A percentile compares a stretch with the other conserved stretches of the same genome.
These are phyloP conservation scores for Candida glucosophila DNA, from an alignment of 1,139 yeast genomes.

Conservation along the genomic window DNA sequence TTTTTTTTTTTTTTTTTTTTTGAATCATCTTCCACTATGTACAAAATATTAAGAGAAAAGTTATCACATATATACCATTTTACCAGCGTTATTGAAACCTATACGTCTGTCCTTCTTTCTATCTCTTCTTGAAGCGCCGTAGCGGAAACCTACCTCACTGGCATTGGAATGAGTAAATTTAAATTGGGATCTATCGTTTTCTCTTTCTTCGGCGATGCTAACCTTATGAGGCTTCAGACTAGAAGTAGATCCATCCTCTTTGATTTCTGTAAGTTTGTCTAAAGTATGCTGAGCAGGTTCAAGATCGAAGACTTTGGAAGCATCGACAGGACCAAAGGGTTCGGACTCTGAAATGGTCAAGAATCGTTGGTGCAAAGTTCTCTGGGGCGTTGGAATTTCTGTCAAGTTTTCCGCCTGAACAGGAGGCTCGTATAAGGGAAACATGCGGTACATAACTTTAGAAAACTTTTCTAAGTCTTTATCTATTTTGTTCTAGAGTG, in stretches of 20 bases:
- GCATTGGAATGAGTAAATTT: conserved; percentile 69
- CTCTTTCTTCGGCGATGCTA: conserved; percentile 40
- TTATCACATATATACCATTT: conserved; percentile 30
- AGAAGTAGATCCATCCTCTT: conserved; percentile 24
- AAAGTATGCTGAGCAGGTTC: conserved; percentile 80
- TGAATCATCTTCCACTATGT: conserved; percentile 5
- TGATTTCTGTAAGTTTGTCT: conserved; percentile 52
- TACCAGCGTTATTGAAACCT: conserved; percentile 67
- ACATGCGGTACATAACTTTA: conserved; percentile 62
- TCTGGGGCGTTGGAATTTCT: conserved; percentile 90
- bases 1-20: conserved; percentile 1
- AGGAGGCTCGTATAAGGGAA: conserved; percentile 57
- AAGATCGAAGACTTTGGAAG: conserved; percentile 75
- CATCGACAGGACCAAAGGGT: conserved; percentile 96
- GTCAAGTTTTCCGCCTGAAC: conserved; percentile 60
- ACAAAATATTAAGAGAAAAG: conserved; percentile 6
- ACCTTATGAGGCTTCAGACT: conserved; percentile 19
- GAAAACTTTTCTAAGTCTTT: conserved; percentile 51
- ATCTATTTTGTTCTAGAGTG: conserved; percentile 31
- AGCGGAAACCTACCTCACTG: conserved; percentile 83
- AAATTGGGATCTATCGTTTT: conserved; percentile 58
- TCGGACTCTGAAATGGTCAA: conserved; percentile 87
- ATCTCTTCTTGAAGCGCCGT: conserved; percentile 88
- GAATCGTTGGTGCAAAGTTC: conserved; percentile 76
- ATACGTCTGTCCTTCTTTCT: conserved; percentile 77